Evolutionary conservation across 129 eudicot genomes (phyloP), one percentile per base, ranked within the genome.

Genomic region (Silybum marianum): DNA sequence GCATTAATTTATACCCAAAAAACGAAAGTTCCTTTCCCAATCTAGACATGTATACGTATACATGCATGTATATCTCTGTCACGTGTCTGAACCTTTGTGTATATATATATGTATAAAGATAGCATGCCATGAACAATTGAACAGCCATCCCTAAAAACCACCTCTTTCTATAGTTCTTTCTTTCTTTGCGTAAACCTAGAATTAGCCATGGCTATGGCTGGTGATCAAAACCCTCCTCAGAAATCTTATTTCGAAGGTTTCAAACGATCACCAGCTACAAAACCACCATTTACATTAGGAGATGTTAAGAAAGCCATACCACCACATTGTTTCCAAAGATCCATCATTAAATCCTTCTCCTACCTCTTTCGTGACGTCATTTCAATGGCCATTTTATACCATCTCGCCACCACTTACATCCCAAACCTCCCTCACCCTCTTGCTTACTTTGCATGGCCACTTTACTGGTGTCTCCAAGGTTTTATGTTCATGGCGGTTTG

Each of bases 291-390:
- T 81, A 69, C 92, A 2, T 63, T 88, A 71, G 80, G 84, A 21
- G 90, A 88, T 6, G 12, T 88, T 16, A 88, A 84, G 40, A 88
- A 88, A 63, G 88, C 92, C 84, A 88, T 88, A 73, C 92, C 92
- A 23, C 89, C 90, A 13, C 92, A 88, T 78, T 88, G 92, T 44
- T 88, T 88, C 80, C 18, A 80, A 51, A 82, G 92, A 36, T 86
- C 92, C 11, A 39, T 70, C 7, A 79, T 88, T 3, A 82, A 21
- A 73, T 88, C 92, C 16, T 86, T 83, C 63, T 81, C 88, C 0
- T 88, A 88, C 62, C 84, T 88, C 0, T 13, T 78, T 18, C 74
- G 44, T 13, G 92, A 88, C 51, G 75, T 88, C 39, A 66, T 81
- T 14, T 78, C 81, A 0, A 76, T 77, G 82, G 74, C 51, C 23